These are phyloP conservation scores for Saccharum hybrid DNA, from an alignment of 202 grass and related monocot species.

Conservation along the genomic window DNA sequence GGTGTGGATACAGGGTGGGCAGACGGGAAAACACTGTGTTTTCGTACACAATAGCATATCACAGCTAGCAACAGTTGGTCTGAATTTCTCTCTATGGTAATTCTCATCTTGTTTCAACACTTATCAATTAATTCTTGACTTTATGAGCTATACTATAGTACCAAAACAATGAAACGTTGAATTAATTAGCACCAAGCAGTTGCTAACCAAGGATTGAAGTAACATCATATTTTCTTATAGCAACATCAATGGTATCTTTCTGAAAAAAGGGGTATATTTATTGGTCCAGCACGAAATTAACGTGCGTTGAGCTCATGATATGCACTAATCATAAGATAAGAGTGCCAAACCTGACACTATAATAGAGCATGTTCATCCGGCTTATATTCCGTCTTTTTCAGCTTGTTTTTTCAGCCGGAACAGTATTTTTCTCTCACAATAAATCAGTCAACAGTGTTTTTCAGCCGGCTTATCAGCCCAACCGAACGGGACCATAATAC, in stretches of 20 bases:
- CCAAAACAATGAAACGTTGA: neutral
- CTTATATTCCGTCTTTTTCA: too few species aligned
- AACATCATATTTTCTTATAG: neutral
- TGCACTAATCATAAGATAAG: conserved; percentile 26
- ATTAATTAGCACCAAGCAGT: too few species aligned
- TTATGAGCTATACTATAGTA: too few species aligned
- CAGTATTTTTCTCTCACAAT: too few species aligned
- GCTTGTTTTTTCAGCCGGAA: too few species aligned
- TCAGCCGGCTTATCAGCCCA: too few species aligned
- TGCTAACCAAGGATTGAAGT: too few species aligned
- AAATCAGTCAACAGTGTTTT: too few species aligned
- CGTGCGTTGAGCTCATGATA: neutral
- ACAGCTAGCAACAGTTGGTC: too few species aligned
- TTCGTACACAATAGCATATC: neutral
- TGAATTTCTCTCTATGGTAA: neutral
- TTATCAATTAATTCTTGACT: neutral
- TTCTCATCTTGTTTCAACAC: neutral
- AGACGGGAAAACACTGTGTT: neutral
- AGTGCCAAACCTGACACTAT: neutral
- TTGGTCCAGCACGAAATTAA: conserved; percentile 13
- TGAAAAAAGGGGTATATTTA: neutral
- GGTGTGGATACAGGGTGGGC: neutral
- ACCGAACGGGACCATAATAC: too few species aligned
- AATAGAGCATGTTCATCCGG: too few species aligned
- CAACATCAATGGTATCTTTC: neutral